Base-by-base conservation (phyloP, 768 basidiomycete genomes). In the Termitomyces sp. region DNA sequence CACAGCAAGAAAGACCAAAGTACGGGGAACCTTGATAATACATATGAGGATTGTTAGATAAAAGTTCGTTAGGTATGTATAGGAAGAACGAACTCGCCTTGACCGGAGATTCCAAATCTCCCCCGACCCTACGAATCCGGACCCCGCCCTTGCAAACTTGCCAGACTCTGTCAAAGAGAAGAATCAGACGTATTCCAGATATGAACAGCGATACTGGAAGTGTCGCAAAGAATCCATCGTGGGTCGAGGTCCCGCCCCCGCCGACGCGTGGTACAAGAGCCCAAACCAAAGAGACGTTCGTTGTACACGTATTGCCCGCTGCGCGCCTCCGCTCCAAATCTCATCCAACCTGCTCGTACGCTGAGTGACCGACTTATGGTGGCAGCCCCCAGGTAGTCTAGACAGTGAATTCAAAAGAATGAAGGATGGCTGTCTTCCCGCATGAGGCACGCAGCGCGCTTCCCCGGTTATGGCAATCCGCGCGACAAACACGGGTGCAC, bases 401-500 rank as follows among this genome's bases (percentile, higher is more conserved):
- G 40, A 57, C 56, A 52, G 42, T n/a, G 40, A 44, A 32, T 53
- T 53, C 31, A 37, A 31, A 34, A 54, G 41, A 46, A 54, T 27
- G 40, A 48, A 57, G 47, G 56, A 57, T 38, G 32, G 45, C 46
- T 47, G 37, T 37, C 37, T 47, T 45, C 44, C 45, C 38, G 45
- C 44, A 25, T 38, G 55, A 56, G 41, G 41, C 42, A 27, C 53
- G 34, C 31, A 41, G 43, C 49, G 40, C 25, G 42, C 49, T 38
- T 57, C 56, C 50, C 49, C 56, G 56, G 56, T 57, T 40, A 52
- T 57, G 56, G 56, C 56, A 57, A 57, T 35, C 46, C 56, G 34
- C 34, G 32, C 40, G 38, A 37, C 1, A 12, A 29, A 4, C n/a
- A 5, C 27, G 37, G 50, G 50, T 52, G 56, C 56, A 41, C 56